These are phyloP conservation scores for Paracorniculantispora psalliotae DNA, from an alignment of 2,329 filamentous ascomycete genomes.

Conservation along the genomic window DNA sequence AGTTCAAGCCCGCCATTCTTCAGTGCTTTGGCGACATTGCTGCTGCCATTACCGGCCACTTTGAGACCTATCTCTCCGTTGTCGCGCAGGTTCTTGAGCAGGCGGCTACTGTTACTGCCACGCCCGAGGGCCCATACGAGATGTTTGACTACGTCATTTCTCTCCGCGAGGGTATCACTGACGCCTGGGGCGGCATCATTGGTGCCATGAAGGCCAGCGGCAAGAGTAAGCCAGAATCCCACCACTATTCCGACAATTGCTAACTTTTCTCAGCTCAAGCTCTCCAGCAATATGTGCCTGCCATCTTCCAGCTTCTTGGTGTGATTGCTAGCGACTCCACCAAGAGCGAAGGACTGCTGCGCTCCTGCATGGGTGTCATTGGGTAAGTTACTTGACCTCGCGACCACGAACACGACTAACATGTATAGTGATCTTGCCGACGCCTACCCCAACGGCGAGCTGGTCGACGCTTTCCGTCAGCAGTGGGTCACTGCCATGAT, in stretches of 20 bases:
- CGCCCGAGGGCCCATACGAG: slow-evolving; percentile 79
- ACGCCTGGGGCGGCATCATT: slow-evolving; percentile 97
- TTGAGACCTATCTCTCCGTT: slow-evolving; percentile 87
- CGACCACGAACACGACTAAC: slow-evolving; percentile 30
- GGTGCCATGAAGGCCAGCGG: slow-evolving; percentile 81
- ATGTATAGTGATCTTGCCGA: slow-evolving; percentile 77
- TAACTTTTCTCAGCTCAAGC: slow-evolving; percentile 51
- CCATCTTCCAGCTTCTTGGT: slow-evolving; percentile 83
- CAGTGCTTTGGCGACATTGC: slow-evolving; percentile 98
- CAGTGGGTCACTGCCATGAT: slow-evolving; percentile 89
- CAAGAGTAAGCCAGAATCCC: slow-evolving; percentile 56
- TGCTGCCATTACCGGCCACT: slow-evolving; percentile 83
- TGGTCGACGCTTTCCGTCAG: slow-evolving; percentile 76
- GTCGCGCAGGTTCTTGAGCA: slow-evolving; percentile 94
- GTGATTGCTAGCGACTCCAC: slow-evolving; percentile 76
- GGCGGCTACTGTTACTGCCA: slow-evolving; percentile 75
- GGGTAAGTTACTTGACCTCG: slow-evolving; percentile 58
- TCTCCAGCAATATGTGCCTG: slow-evolving; percentile 72
- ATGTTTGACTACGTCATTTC: slow-evolving; percentile 97
- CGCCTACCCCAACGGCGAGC: slow-evolving; percentile 85
- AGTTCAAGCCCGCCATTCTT: slow-evolving; percentile 96
- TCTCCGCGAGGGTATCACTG: slow-evolving; percentile 94
- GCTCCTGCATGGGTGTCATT: slow-evolving; percentile 95
- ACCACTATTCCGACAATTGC: slow-evolving; percentile 11
- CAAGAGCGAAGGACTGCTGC: slow-evolving; percentile 85